These are phyloP conservation scores for Microbotryum silenes-acaulis DNA, from an alignment of 1,284 basidiomycete genomes.

Conservation along the genomic window DNA sequence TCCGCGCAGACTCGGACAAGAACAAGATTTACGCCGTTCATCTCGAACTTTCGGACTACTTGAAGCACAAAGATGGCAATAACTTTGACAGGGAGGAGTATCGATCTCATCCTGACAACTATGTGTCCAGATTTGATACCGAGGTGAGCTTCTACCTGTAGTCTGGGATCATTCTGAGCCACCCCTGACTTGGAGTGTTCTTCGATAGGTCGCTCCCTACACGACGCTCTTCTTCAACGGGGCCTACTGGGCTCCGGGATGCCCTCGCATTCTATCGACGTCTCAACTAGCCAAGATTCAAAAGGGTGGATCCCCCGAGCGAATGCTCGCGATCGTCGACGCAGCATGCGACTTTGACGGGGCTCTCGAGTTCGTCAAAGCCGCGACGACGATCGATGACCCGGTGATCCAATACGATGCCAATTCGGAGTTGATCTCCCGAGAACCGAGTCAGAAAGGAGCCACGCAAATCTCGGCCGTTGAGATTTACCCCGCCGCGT, in stretches of 20 bases:
- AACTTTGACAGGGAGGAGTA: slow-evolving; percentile 61
- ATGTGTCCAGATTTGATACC: slow-evolving; percentile 59
- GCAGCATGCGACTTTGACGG: slow-evolving; percentile 80
- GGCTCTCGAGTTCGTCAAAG: slow-evolving; percentile 70
- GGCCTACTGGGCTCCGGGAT: slow-evolving; percentile 67
- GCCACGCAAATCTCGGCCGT: slow-evolving; percentile 67
- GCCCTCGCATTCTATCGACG: slow-evolving; percentile 68
- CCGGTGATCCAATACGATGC: slow-evolving; percentile 55
- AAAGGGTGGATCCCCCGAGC: slow-evolving; percentile 46
- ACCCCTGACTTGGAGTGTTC: neutral
- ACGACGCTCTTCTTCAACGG: slow-evolving; percentile 76
- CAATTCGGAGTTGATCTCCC: slow-evolving; percentile 41
- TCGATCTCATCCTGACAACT: slow-evolving; percentile 59
- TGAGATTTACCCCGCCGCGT: slow-evolving; percentile 76
- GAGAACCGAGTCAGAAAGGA: neutral
- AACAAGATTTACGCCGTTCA: slow-evolving; percentile 70
- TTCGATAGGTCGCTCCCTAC: slow-evolving; percentile 64
- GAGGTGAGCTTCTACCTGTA: slow-evolving; percentile 47
- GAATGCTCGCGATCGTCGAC: slow-evolving; percentile 68
- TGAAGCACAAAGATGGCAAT: slow-evolving; percentile 52
- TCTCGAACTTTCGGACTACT: slow-evolving; percentile 61
- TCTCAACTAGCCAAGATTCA: slow-evolving; percentile 48
- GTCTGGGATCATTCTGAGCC: neutral
- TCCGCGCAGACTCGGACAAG: slow-evolving; percentile 49
- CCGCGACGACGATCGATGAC: slow-evolving; percentile 61